Percentiles rank a stretch among this genome's conserved stretches.
These are phyloP conservation scores for Penicillium alfredii DNA, from an alignment of 495 filamentous ascomycete genomes.

Conservation along the genomic window DNA sequence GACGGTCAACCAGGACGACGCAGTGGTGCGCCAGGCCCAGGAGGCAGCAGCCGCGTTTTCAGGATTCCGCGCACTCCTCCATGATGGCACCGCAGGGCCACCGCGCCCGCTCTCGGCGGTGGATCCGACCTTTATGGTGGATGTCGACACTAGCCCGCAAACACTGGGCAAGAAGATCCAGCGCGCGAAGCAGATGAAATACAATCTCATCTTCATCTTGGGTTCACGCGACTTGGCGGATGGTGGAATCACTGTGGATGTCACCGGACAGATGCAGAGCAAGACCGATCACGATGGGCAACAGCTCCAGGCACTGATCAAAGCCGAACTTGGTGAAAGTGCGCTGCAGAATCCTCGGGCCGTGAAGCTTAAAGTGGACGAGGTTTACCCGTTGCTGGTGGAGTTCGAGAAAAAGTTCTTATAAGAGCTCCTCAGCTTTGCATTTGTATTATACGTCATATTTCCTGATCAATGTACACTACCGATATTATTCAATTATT, in stretches of 20 bases:
- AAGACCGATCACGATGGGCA: constrained; percentile 26
- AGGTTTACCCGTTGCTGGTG: constrained; percentile 36
- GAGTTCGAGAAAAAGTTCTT: constrained; percentile 38
- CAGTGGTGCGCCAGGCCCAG: constrained; percentile 53
- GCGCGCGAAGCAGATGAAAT: constrained; percentile 66
- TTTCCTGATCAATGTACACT: neutral
- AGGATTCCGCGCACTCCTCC: constrained; percentile 28
- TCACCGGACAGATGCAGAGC: constrained; percentile 43
- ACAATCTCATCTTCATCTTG: constrained; percentile 68
- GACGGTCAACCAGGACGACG: constrained; percentile 61
- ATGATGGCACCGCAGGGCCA: constrained; percentile 8
- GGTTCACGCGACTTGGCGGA: constrained; percentile 52
- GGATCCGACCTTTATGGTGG: constrained; percentile 56
- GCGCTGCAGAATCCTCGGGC: constrained; percentile 35
- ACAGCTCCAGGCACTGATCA: constrained; percentile 29
- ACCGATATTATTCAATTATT: too few relatives aligned
- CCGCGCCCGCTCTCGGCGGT: constrained; percentile 33
- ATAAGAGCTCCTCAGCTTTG: constrained; percentile 2
- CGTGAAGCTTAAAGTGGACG: constrained; percentile 31
- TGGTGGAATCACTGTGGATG: constrained; percentile 39
- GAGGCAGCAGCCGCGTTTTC: constrained; percentile 35
- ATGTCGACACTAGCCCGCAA: constrained; percentile 61
- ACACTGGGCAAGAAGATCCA: constrained; percentile 62
- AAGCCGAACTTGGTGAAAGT: constrained; percentile 22
- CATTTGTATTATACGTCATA: constrained; percentile 10